Conservation (phyloP, 305 asterid species). For the Solanum hybrid region DNA sequence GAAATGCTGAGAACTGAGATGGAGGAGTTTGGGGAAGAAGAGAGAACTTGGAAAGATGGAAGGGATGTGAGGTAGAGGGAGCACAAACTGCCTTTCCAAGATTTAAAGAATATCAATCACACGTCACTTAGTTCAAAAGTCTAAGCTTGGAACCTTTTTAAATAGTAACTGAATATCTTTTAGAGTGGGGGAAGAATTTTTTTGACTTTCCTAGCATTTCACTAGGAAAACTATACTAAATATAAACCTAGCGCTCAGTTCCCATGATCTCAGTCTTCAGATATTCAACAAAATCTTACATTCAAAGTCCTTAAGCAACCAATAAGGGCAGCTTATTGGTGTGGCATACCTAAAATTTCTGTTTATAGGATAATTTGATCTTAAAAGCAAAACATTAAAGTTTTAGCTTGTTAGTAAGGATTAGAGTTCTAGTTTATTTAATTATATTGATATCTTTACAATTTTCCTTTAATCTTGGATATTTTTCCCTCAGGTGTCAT, state of each 20-base stretch:
- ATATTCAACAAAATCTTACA: neutral
- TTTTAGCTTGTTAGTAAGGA: neutral
- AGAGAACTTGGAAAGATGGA: neutral
- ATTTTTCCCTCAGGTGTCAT: conserved; percentile 65
- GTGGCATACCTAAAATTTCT: neutral
- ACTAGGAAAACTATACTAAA: neutral
- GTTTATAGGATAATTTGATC: neutral
- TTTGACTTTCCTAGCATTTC: neutral
- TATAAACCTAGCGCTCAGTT: neutral
- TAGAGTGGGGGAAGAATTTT: neutral
- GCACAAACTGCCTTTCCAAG: neutral
- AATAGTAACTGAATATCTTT: neutral
- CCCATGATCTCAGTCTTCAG: neutral
- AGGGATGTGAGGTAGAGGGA: neutral
- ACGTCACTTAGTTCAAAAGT: neutral
- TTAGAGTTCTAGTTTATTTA: neutral
- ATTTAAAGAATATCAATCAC: neutral
- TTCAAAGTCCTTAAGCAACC: neutral
- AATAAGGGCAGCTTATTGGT: neutral
- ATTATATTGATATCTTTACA: neutral
- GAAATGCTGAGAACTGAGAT: conserved; percentile 5
- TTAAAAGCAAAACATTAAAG: neutral
- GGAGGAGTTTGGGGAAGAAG: neutral
- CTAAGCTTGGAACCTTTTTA: neutral
- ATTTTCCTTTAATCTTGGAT: neutral